Evolutionary conservation across 345 rosid genomes (phyloP), one percentile per base, ranked within the genome.

Genomic region (Luvunga scandens): DNA sequence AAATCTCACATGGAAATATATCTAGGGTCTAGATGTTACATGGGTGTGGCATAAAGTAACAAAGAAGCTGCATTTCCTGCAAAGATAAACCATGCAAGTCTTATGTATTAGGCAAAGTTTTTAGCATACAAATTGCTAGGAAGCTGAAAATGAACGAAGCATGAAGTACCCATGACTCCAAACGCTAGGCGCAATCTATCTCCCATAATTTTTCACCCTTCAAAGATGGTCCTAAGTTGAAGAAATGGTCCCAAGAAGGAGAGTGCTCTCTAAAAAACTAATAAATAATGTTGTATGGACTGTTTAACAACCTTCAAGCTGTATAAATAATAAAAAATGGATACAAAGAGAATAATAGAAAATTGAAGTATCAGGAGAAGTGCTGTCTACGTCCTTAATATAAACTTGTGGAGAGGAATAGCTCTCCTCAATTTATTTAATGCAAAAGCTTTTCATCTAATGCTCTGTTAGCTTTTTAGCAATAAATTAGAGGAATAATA

Each of bases 51-150:
- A 45, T 82, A 92, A 66, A 91, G 94, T 79, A 88, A 78, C 87
- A 93, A 85, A 53, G 94, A 88, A 74, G 98, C 84, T 63, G 90
- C 97, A 82, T 92, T 95, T 75, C 98, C 99, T 95, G 92, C 84
- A 85, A 72, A 55, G 75, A 25, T 39, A 77, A 24, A 56, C 45
- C 70, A 72, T 65, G 73, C 73, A 77, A 21, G 64, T 39, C 79
- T 72, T 25, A 63, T 28, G 78, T 36, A 25, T 81, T 34, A 24
- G 70, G 69, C 8, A 28, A 50, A 55, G 1, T 60, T 60, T 50
- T 75, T 27, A 12, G 25, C 18, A 7, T 61, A n/a, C 38, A 14
- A 14, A 30, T 63, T 68, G 18, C 31, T 27, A 55, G 45, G 55
- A 53, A 48, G 63, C 56, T 33, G 33, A 69, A 18, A 16, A 50